phyloP scores from a whole-genome alignment of 2,329 filamentous ascomycete species.

The Fusarium avenaceum region DNA sequence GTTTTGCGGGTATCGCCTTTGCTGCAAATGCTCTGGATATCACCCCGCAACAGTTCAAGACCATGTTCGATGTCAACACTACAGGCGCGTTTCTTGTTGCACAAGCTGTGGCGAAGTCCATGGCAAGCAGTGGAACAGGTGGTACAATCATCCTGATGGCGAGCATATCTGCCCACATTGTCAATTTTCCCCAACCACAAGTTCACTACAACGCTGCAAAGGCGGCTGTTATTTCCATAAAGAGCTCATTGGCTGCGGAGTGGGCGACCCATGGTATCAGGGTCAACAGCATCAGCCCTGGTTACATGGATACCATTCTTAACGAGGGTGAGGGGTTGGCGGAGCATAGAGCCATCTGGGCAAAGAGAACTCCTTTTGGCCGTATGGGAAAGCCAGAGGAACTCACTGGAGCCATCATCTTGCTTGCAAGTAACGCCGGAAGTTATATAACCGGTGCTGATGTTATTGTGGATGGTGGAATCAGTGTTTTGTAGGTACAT shows the following conservation, averaged over 20 bases:
- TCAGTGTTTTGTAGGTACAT: conserved; percentile 14
- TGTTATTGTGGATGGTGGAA: conserved; percentile 22
- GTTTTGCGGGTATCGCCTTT: conserved; percentile 31
- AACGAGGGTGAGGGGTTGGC: conserved; percentile 25
- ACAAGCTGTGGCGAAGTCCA: conserved; percentile 67
- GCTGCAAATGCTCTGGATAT: conserved; percentile 71
- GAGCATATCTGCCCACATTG: conserved; percentile 75
- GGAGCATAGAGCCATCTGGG: conserved; percentile 22
- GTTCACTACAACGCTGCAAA: conserved; percentile 73
- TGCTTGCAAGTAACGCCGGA: conserved; percentile 25
- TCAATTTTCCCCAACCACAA: conserved; percentile 81
- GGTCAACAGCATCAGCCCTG: conserved; percentile 25
- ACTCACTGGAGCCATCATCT: conserved; percentile 15
- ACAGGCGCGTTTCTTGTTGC: conserved; percentile 78
- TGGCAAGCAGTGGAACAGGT: conserved; percentile 57
- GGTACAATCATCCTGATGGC: conserved; percentile 76
- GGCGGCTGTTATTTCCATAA: conserved; percentile 15
- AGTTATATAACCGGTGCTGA: conserved; percentile 28
- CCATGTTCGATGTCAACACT: conserved; percentile 78
- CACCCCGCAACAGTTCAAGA: conserved; percentile 69
- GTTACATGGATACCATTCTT: conserved; percentile 26
- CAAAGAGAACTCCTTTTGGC: conserved; percentile 11
- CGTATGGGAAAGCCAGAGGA: conserved; percentile 25
- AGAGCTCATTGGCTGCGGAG: conserved; percentile 21
- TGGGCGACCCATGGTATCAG: conserved; percentile 23